Evolutionary conservation across 2,329 filamentous ascomycete species (phyloP), one percentile per base, ranked within the genome.

Genomic region (Mycogone perniciosa): DNA sequence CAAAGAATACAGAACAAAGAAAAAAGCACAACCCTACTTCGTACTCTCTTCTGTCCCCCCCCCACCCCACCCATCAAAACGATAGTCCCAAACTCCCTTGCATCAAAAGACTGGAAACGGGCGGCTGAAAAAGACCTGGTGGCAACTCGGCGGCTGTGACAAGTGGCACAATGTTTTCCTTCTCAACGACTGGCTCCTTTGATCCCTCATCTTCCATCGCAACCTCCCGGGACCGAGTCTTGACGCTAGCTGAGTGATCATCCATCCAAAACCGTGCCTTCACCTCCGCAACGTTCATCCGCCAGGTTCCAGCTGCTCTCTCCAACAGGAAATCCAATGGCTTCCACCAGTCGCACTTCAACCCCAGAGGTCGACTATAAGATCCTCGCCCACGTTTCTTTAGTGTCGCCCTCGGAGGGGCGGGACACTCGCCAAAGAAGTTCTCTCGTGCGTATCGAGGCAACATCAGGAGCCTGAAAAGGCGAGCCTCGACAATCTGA

Each of bases 311-410:
- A 11, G 53, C 51, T 29, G 56, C 46, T 38, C 45, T 37, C 11
- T 48, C 53, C 26, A 58, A 37, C 11, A 56, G 52, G 2, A 6
- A 9, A 8, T 58, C 53, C 8, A 58, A 42, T 5, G 53, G 45
- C 30, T 42, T 40, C 45, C 51, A 48, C 55, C 55, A 58, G 11
- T 46, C 40, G 41, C 49, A 48, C 13, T 49, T 48, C 39, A 59
- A 37, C 11, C 39, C 39, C 3, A 53, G 34, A 37, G 46, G 46
- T 13, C 46, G 51, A 6, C 26, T 53, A 34, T 42, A 46, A 8
- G 46, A 42, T 6, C 51, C 51, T 20, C 40, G 39, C 8, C 31
- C 20, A 10, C 46, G 35, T 13, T 31, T 31, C 33, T 47, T 38
- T 20, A 53, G n/a, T 10, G 44, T 43, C 42, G 33, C 44, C 9